These are phyloP conservation scores for Sugiyamaella pinicola DNA, from an alignment of 1,139 yeast genomes.

Conservation along the genomic window DNA sequence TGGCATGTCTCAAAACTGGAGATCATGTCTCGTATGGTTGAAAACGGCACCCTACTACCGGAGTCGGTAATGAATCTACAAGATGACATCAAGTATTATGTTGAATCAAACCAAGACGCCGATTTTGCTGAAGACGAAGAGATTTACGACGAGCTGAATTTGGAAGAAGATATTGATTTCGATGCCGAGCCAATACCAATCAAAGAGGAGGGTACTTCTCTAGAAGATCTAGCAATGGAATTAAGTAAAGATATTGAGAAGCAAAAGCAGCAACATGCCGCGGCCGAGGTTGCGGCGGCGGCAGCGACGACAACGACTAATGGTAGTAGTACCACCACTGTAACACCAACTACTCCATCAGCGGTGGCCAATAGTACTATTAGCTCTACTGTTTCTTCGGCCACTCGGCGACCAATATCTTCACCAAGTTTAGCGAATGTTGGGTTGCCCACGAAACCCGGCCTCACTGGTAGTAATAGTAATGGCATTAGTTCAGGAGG, in stretches of 20 bases:
- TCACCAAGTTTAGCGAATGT: slow-evolving; percentile 15
- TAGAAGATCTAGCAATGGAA: slow-evolving; percentile 46
- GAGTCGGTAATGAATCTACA: slow-evolving; percentile 77
- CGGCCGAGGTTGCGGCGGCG: slow-evolving; percentile 30
- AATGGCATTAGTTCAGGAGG: background rate
- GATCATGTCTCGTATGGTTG: slow-evolving; percentile 71
- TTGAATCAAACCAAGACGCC: slow-evolving; percentile 93
- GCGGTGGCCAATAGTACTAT: slow-evolving; percentile 6
- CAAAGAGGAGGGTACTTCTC: slow-evolving; percentile 40
- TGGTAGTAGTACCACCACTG: slow-evolving; percentile 27
- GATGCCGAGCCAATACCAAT: slow-evolving; percentile 47
- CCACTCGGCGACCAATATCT: slow-evolving; percentile 22
- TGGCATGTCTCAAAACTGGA: slow-evolving; percentile 82
- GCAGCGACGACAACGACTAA: slow-evolving; percentile 33
- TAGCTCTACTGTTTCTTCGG: slow-evolving; percentile 8
- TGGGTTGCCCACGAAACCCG: slow-evolving; percentile 6
- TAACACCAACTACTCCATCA: slow-evolving; percentile 21
- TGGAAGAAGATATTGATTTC: slow-evolving; percentile 64
- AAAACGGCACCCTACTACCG: slow-evolving; percentile 80
- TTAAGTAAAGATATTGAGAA: slow-evolving; percentile 27
- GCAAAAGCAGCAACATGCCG: slow-evolving; percentile 29
- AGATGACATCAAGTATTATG: slow-evolving; percentile 92
- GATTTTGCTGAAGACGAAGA: slow-evolving; percentile 96
- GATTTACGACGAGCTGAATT: slow-evolving; percentile 82
- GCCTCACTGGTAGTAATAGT: background rate